Evolutionary conservation across 495 filamentous ascomycete species (phyloP), one percentile per base, ranked within the genome.

Genomic region (Halenospora varia): DNA sequence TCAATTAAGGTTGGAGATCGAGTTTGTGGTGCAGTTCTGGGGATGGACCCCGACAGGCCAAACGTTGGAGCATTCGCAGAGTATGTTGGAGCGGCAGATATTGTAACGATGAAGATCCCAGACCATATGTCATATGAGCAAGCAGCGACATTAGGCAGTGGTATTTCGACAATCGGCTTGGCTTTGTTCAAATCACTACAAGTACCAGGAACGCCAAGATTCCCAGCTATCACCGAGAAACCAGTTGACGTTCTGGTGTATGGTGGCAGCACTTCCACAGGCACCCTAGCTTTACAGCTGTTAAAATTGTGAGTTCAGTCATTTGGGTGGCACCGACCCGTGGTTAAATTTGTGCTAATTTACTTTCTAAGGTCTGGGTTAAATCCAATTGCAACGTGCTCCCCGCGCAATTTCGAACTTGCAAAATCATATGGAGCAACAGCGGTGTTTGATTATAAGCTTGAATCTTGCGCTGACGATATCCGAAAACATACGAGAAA

Each of bases 221-320:
- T 0, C 6, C 42, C 47, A 10, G 19, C 13, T 35, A 35, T 35
- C 29, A 25, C 63, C 63, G 0, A 70, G 0, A 72, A 57, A 0
- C 74, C 68, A 1, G 61, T 81, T 52, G 68, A 66, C 0, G 40
- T 87, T 0, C 63, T 87, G 1, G 66, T 87, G 45, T 88, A 82
- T 78, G 83, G 84, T 18, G 84, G 82, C 18, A 71, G 77, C 0
- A 71, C 73, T 2, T 78, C 76, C 24, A 78, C 86, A 10, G 85
- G 85, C 15, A 71, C 75, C 13, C 29, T 35, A 35, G 13, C 13
- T 35, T 77, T 75, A 48, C 86, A 88, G 61, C 74, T 88, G 13
- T 51, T 51, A 17, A 13, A 77, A 71, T 82, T 54, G 62, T 25
- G 25, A 82, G 45, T 47, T 13, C 29, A 4, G 13, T 35, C 4